Conservation (phyloP, 2,329 filamentous ascomycete species). For the Bipolaris cookei region DNA sequence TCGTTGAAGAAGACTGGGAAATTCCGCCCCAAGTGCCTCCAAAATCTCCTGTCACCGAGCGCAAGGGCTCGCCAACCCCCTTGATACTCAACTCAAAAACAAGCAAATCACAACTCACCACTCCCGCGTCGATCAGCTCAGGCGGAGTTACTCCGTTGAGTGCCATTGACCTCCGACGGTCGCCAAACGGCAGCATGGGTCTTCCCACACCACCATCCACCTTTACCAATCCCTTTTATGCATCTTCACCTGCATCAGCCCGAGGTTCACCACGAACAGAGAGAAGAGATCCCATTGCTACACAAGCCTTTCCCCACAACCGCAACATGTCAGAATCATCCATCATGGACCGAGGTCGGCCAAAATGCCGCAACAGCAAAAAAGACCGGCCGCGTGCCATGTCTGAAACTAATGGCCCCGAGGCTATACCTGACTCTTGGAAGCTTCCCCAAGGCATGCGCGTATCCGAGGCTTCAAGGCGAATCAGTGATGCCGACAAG, state of each 20-base stretch:
- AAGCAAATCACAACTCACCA: constrained; percentile 41
- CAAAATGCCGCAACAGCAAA: constrained; percentile 42
- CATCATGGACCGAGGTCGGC: constrained; percentile 49
- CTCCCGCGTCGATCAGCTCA: constrained; percentile 37
- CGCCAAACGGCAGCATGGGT: constrained; percentile 37
- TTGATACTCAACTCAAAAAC: constrained; percentile 41
- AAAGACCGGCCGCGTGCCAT: constrained; percentile 41
- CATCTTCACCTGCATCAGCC: constrained; percentile 39
- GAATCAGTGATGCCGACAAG: constrained; percentile 46
- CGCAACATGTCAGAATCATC: constrained; percentile 49
- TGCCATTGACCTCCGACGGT: constrained; percentile 40
- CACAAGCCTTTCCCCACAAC: constrained; percentile 31
- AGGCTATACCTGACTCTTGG: constrained; percentile 42
- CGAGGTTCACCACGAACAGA: constrained; percentile 43
- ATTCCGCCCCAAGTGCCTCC: constrained; percentile 47
- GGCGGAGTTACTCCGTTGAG: constrained; percentile 35
- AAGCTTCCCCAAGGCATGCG: constrained; percentile 48
- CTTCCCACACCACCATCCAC: constrained; percentile 42
- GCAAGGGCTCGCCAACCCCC: constrained; percentile 44
- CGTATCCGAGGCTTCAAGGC: constrained; percentile 42
- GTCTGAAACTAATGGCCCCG: constrained; percentile 41
- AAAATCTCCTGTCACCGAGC: constrained; percentile 45
- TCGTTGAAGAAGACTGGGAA: constrained; percentile 29
- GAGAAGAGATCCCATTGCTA: constrained; percentile 39
- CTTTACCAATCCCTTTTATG: constrained; percentile 41